Conservation (phyloP, 768 basidiomycete species). For the Tricholoma sp. region DNA sequence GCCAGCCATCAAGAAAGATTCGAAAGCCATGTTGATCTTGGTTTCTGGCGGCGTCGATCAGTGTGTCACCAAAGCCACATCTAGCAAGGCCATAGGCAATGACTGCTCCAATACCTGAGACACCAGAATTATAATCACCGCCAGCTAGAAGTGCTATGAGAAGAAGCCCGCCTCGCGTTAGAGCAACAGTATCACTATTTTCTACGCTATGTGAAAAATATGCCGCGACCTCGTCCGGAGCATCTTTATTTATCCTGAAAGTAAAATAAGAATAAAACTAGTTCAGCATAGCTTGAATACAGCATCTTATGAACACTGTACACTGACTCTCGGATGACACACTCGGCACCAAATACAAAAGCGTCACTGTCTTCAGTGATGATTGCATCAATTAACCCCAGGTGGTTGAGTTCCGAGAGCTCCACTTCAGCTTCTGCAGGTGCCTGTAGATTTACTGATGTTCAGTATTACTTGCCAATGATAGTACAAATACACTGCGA, state of each 20-base stretch:
- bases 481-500: no score
- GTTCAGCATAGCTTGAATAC: neutral
- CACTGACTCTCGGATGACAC: constrained; percentile 33
- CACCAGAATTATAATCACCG: constrained; percentile 58
- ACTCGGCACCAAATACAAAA: constrained; percentile 39
- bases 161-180: constrained; percentile 39
- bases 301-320: neutral
- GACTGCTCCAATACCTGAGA: constrained; percentile 42
- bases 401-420: constrained; percentile 35
- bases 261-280: neutral
- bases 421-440: constrained; percentile 56
- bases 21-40: neutral
- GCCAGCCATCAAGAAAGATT: neutral
- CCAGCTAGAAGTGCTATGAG: constrained; percentile 59
- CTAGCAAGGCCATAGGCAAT: constrained; percentile 54
- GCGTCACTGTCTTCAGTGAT: constrained; percentile 45
- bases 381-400: constrained; percentile 39
- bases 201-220: constrained; percentile 2
- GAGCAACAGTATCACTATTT: neutral
- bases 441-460: constrained; percentile 21
- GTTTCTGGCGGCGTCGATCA: constrained; percentile 17
- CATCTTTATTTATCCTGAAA: neutral
- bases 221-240: neutral
- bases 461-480: no score
- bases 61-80: constrained; percentile 53